Percentiles rank a stretch among this genome's conserved stretches.
Evolutionary conservation across 306 rosid genomes (phyloP).

Genomic region (Arachis hypogaea): DNA sequence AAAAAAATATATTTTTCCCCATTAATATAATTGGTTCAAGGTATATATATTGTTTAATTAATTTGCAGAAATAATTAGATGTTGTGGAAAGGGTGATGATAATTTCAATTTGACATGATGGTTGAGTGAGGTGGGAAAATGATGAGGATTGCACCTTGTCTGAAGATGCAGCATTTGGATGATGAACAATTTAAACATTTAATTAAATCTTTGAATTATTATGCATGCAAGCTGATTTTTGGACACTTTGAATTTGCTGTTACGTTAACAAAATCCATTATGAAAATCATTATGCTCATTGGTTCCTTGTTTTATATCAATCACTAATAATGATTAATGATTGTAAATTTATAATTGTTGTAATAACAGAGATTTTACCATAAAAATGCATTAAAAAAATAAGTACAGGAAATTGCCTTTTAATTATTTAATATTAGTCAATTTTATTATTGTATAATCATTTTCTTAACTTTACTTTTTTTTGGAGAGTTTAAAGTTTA

Average conservation of each 20-base stretch:
- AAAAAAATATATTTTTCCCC: no score
- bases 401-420: no score
- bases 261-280: not conserved
- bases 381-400: not conserved
- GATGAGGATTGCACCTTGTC: constrained; percentile 30
- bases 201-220: constrained; percentile 29
- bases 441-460: no score
- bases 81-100: constrained; percentile 14
- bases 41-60: no score
- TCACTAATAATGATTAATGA: constrained; percentile 11
- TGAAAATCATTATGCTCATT: constrained; percentile 33
- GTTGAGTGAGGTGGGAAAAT: constrained; percentile 37
- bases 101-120: constrained; percentile 21
- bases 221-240: constrained; percentile 34
- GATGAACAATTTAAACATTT: constrained; percentile 1
- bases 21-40: no score
- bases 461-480: no score
- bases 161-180: constrained; percentile 14
- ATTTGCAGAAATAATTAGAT: no score
- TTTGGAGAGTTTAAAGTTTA: no score
- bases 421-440: no score
- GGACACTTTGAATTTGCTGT: constrained; percentile 31
- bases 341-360: constrained; percentile 7
- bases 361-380: not conserved
- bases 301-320: constrained; percentile 4